phyloP scores from a whole-genome alignment of 805 yeast genomes.

The Yarrowia bubula region DNA sequence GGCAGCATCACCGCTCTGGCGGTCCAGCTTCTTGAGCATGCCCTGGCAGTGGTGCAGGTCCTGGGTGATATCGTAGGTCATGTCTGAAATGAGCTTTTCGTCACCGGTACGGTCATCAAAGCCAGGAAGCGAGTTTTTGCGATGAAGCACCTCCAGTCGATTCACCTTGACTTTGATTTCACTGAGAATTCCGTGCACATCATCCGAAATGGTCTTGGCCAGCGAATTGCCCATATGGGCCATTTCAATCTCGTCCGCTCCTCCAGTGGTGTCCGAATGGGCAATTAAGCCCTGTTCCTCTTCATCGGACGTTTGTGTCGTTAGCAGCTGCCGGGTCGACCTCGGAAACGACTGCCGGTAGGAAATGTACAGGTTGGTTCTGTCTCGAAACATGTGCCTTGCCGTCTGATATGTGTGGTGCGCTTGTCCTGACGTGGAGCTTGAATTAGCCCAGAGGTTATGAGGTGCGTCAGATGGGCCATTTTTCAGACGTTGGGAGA shows the following conservation, averaged over 20 bases:
- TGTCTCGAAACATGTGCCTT: slow-evolving; percentile 74
- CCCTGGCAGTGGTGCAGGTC: slow-evolving; percentile 76
- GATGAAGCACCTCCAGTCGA: slow-evolving; percentile 66
- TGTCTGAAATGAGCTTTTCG: slow-evolving; percentile 73
- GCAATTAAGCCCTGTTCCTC: slow-evolving; percentile 61
- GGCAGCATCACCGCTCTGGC: slow-evolving; percentile 36
- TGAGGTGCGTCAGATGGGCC: not conserved
- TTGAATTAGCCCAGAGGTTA: slow-evolving; percentile 9
- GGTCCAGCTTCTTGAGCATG: slow-evolving; percentile 64
- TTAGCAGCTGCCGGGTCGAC: slow-evolving; percentile 39
- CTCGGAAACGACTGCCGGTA: slow-evolving; percentile 88
- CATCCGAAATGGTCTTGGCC: slow-evolving; percentile 61
- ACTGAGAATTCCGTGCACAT: slow-evolving; percentile 61
- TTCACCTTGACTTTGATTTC: slow-evolving; percentile 55
- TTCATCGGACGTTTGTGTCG: slow-evolving; percentile 44
- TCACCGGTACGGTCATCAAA: slow-evolving; percentile 75
- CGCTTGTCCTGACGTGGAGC: slow-evolving; percentile 24
- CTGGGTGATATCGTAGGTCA: slow-evolving; percentile 72
- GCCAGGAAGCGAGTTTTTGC: slow-evolving; percentile 81
- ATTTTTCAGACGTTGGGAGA: not conserved
- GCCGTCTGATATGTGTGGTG: not conserved
- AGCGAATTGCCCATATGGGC: slow-evolving; percentile 73
- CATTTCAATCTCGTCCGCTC: slow-evolving; percentile 51
- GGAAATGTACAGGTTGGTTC: slow-evolving; percentile 88
- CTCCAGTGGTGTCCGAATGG: slow-evolving; percentile 35